Evolutionary conservation across 1,284 basidiomycete genomes (phyloP).

Genomic region (Trametes hirsuta): DNA sequence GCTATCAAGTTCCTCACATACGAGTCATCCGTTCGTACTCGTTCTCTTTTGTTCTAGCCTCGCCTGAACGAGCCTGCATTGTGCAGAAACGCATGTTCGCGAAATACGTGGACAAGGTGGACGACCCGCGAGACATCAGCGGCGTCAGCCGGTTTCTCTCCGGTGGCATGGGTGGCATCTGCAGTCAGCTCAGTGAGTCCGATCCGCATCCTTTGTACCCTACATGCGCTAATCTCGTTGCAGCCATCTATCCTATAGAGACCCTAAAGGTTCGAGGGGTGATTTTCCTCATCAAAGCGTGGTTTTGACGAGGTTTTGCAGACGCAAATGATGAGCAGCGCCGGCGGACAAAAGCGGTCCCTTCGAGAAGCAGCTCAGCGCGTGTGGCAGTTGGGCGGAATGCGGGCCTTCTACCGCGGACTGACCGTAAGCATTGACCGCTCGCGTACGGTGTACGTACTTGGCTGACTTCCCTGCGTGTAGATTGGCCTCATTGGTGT

Average conservation of each 20-base stretch:
- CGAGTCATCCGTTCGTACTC: slow-evolving; percentile 79
- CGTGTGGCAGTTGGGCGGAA: slow-evolving; percentile 81
- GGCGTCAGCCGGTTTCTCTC: slow-evolving; percentile 92
- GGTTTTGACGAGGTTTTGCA: slow-evolving; percentile 36
- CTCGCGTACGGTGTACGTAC: background rate
- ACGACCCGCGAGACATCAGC: slow-evolving; percentile 89
- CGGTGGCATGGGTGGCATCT: slow-evolving; percentile 94
- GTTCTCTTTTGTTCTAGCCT: slow-evolving; percentile 7
- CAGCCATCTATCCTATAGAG: slow-evolving; percentile 89
- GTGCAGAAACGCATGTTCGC: slow-evolving; percentile 91
- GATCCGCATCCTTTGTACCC: background rate
- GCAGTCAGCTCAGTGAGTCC: slow-evolving; percentile 84
- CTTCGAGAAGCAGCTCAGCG: slow-evolving; percentile 63
- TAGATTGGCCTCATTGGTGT: slow-evolving; percentile 90
- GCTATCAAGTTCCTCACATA: slow-evolving; percentile 99
- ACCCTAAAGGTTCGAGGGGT: slow-evolving; percentile 71
- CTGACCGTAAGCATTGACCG: slow-evolving; percentile 65
- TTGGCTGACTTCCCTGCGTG: slow-evolving; percentile 1
- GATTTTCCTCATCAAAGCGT: background rate
- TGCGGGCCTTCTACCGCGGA: slow-evolving; percentile 90
- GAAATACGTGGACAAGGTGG: slow-evolving; percentile 88
- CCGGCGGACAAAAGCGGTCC: slow-evolving; percentile 63
- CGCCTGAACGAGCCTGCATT: slow-evolving; percentile 12
- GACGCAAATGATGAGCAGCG: slow-evolving; percentile 93
- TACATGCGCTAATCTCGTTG: slow-evolving; percentile 21